Evolutionary conservation across 768 basidiomycete species (phyloP), one percentile per base, ranked within the genome.

Genomic region (Lentinula sp.): DNA sequence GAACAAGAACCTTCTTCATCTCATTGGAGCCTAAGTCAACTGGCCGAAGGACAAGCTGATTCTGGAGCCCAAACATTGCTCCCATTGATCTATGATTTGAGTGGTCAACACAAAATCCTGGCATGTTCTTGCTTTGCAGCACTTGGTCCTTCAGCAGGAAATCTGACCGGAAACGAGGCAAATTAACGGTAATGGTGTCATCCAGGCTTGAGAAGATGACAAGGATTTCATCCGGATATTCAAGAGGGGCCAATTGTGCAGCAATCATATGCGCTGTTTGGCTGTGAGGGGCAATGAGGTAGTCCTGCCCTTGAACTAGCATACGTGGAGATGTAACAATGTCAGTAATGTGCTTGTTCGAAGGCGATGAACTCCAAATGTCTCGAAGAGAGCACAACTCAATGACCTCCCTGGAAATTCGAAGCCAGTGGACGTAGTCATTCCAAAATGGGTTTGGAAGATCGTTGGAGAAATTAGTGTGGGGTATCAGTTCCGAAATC

Each of bases 401-500:
- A 9, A 74, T 59, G 43, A 52, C 16, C 7, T 56, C 58, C 0
- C 63, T 67, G 10, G 62, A 48, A 3, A 73, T 46, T n/a, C 74
- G 63, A 18, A 75, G 46, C 74, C 74, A 75, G 52, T 73, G 74
- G 23, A 49, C 65, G 31, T 70, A 64, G 1, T 55, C 65, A 9
- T 60, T 42, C 1, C 75, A 60, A 21, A 74, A 37, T 0, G 65
- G 58, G 0, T 13, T 49, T 0, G 73, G 73, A 8, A 74, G 11
- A 58, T 75, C 74, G 1, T 60, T 4, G 3, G 5, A 5, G 18
- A 75, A 64, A 46, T 65, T 39, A 1, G 57, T 21, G 46, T 66
- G 68, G 4, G 76, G 78, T 57, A 80, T 68, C 7, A 77, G 65
- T 56, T 79, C 78, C 9, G 66, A 67, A 10, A 72, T 50, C 32